These are phyloP conservation scores for Dryadomyces sulphureus DNA, from an alignment of 2,329 filamentous ascomycete species.

Conservation along the genomic window DNA sequence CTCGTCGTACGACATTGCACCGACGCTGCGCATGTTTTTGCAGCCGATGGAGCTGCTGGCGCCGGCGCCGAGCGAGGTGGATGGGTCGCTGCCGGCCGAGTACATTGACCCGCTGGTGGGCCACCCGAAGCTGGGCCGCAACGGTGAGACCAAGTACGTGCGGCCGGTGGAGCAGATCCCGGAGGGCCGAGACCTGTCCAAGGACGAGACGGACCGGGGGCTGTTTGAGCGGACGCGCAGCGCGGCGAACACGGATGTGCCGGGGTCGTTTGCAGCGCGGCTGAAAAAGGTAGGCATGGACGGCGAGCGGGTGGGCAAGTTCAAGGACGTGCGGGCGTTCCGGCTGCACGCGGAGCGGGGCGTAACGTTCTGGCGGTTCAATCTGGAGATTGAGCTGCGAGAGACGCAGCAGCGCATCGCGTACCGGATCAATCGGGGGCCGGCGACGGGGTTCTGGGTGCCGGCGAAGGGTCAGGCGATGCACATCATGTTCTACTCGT, in stretches of 20 bases:
- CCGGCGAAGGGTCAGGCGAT: slow-evolving; percentile 71
- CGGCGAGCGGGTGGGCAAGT: slow-evolving; percentile 68
- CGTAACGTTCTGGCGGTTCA: slow-evolving; percentile 95
- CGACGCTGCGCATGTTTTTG: slow-evolving; percentile 69
- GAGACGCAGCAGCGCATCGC: slow-evolving; percentile 71
- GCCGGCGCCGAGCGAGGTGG: slow-evolving; percentile 57
- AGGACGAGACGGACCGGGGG: slow-evolving; percentile 64
- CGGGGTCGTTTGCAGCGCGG: slow-evolving; percentile 37
- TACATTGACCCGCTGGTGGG: slow-evolving; percentile 85
- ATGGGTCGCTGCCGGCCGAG: slow-evolving; percentile 54
- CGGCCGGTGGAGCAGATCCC: slow-evolving; percentile 77
- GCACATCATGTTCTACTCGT: slow-evolving; percentile 99
- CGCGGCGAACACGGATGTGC: slow-evolving; percentile 28
- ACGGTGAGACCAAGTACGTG: slow-evolving; percentile 76
- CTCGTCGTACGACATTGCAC: slow-evolving; percentile 68
- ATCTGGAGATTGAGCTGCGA: slow-evolving; percentile 76
- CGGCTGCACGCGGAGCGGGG: slow-evolving; percentile 75
- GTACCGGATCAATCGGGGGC: slow-evolving; percentile 88
- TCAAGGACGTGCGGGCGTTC: slow-evolving; percentile 69
- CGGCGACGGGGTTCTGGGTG: slow-evolving; percentile 86
- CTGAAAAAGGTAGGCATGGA: slow-evolving; percentile 43
- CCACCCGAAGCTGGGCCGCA: slow-evolving; percentile 69
- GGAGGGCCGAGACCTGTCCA: slow-evolving; percentile 64
- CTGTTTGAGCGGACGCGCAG: slow-evolving; percentile 59
- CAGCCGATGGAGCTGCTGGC: slow-evolving; percentile 74